Evolutionary conservation across 169 alveolate genomes (phyloP).

Genomic region (Besnoitia besnoiti): DNA sequence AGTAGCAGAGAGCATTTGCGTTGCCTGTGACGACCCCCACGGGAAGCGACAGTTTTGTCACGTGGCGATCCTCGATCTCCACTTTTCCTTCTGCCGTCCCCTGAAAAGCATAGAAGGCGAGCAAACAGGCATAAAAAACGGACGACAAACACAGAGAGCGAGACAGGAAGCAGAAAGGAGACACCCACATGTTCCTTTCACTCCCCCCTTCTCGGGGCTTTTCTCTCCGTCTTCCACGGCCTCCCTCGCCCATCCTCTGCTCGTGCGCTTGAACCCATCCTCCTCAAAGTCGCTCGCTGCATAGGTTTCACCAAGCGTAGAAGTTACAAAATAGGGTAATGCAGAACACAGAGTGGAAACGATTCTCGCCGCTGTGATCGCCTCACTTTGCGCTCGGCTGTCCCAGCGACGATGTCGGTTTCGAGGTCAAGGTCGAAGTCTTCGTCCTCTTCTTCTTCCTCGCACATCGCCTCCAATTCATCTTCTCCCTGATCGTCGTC

Average conservation of each 20-base stretch:
- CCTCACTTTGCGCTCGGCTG: slow-evolving; percentile 38
- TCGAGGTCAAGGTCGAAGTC: slow-evolving; percentile 27
- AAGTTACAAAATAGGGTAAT: not conserved
- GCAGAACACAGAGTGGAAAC: not conserved
- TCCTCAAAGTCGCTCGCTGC: too few species aligned
- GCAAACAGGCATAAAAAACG: too few species aligned
- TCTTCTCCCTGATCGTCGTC: not conserved
- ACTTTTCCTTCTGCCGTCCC: slow-evolving; percentile 44
- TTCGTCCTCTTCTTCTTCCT: slow-evolving; percentile 29
- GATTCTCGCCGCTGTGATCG: not conserved
- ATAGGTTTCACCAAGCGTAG: too few species aligned
- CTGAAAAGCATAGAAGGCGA: too few species aligned
- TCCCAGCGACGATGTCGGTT: slow-evolving; percentile 49
- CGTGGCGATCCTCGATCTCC: slow-evolving; percentile 79
- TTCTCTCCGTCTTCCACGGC: not conserved
- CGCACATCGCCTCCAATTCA: not conserved
- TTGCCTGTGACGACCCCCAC: slow-evolving; percentile 74
- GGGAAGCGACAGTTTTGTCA: slow-evolving; percentile 79
- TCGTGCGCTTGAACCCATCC: too few species aligned
- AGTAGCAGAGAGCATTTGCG: slow-evolving; percentile 82
- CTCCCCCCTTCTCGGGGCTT: too few species aligned
- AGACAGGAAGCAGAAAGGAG: not conserved
- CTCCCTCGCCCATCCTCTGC: not conserved
- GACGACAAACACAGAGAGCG: too few species aligned
- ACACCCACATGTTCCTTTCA: too few species aligned